These are phyloP conservation scores for Microdochium nivale DNA, from an alignment of 2,329 filamentous ascomycete species.

Conservation along the genomic window DNA sequence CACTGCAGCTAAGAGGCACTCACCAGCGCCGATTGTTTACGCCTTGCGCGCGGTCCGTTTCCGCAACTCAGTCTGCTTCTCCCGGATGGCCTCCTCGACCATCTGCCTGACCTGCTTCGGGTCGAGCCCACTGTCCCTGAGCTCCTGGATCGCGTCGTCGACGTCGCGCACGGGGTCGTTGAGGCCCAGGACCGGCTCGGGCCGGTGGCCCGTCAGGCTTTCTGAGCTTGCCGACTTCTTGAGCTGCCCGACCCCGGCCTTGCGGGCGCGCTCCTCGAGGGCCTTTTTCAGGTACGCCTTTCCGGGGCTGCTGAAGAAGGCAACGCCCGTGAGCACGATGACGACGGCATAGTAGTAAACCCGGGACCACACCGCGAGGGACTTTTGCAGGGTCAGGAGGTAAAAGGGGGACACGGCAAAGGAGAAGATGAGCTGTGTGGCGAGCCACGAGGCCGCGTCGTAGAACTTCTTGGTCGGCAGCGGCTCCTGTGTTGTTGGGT, in stretches of 20 bases:
- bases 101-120: not conserved
- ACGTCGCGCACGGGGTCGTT: conserved; percentile 68
- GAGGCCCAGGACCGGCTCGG: conserved; percentile 65
- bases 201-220: conserved; percentile 29
- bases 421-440: conserved; percentile 74
- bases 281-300: conserved; percentile 50
- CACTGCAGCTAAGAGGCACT: not conserved
- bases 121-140: conserved; percentile 30
- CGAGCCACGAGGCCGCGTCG: conserved; percentile 65
- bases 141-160: conserved; percentile 68
- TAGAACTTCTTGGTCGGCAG: conserved; percentile 75
- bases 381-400: conserved; percentile 63
- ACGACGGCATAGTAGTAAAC: conserved; percentile 84
- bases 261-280: conserved; percentile 48
- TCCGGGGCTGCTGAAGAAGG: conserved; percentile 72
- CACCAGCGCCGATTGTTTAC: not conserved
- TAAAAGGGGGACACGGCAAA: conserved; percentile 83
- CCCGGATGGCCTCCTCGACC: not conserved
- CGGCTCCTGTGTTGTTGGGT: conserved; percentile 61
- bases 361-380: conserved; percentile 67
- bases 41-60: not conserved
- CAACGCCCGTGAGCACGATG: conserved; percentile 54
- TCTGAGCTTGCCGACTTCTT: conserved; percentile 48
- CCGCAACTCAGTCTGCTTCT: not conserved
- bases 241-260: conserved; percentile 32